phyloP scores from a whole-genome alignment of 2,329 filamentous ascomycete species.

The Alternaria panax region DNA sequence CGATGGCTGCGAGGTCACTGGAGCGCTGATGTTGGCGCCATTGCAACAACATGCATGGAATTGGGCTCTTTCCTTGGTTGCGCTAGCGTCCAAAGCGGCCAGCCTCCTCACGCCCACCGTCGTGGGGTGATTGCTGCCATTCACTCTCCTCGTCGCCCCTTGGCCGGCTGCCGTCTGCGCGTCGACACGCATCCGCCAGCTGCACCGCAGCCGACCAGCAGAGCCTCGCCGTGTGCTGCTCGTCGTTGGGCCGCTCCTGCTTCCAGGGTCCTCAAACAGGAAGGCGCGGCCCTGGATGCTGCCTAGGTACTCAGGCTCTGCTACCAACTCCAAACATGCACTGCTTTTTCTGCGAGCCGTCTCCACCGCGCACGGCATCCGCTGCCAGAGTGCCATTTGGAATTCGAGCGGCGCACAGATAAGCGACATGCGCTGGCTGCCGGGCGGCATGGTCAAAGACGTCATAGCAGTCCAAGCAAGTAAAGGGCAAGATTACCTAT shows the following conservation, averaged over 20 bases:
- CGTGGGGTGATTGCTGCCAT: conserved; percentile 2
- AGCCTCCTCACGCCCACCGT: conserved; percentile 7
- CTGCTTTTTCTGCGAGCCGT: neutral
- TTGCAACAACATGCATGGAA: conserved; percentile 17
- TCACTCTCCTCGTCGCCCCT: neutral
- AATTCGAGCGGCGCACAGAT: neutral
- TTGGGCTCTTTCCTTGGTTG: conserved; percentile 16
- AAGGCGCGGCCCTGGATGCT: conserved; percentile 6
- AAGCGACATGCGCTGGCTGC: neutral
- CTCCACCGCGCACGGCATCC: neutral
- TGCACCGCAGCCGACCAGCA: neutral
- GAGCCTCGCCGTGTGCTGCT: neutral
- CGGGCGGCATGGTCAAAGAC: neutral
- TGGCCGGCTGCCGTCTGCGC: neutral
- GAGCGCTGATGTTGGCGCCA: conserved; percentile 18
- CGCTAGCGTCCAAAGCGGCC: conserved; percentile 15
- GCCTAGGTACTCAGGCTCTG: conserved; percentile 5
- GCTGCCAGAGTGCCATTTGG: neutral
- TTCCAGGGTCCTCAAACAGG: neutral
- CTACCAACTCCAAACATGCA: neutral
- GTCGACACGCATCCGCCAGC: neutral
- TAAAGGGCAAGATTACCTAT: neutral
- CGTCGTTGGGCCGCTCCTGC: neutral
- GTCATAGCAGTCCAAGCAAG: neutral
- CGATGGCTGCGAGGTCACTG: conserved; percentile 15